phyloP scores from a whole-genome alignment of 2,329 filamentous ascomycete genomes.

The Sarocladium brachiariae region DNA sequence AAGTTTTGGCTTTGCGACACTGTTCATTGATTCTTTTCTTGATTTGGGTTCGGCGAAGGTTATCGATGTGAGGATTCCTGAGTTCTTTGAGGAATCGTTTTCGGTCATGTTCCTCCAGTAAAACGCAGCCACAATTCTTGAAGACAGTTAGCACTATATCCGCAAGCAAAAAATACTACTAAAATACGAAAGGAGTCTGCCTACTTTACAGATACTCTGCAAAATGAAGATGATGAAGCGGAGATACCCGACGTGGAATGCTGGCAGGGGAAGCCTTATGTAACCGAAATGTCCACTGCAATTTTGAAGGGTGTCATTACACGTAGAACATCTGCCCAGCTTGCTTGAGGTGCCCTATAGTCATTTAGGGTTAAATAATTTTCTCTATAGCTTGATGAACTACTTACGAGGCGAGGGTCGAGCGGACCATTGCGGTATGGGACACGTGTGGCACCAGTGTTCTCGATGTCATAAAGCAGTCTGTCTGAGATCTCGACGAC shows the following conservation, averaged over 20 bases:
- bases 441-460: slow-evolving; percentile 64
- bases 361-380: background rate
- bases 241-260: slow-evolving; percentile 93
- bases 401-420: slow-evolving; percentile 66
- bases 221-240: slow-evolving; percentile 88
- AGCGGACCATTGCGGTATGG: slow-evolving; percentile 79
- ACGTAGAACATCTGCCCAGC: slow-evolving; percentile 71
- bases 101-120: slow-evolving; percentile 75
- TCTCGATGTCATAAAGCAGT: slow-evolving; percentile 84
- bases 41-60: slow-evolving; percentile 73
- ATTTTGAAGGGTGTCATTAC: slow-evolving; percentile 69
- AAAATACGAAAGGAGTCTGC: too few species aligned
- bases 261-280: slow-evolving; percentile 81
- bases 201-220: slow-evolving; percentile 95
- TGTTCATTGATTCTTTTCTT: slow-evolving; percentile 84
- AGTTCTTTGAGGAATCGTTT: slow-evolving; percentile 73
- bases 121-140: slow-evolving; percentile 77
- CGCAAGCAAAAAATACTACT: too few species aligned
- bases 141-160: too few species aligned
- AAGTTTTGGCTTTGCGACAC: slow-evolving; percentile 79
- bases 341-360: slow-evolving; percentile 76
- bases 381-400: too few species aligned
- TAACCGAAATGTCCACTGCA: slow-evolving; percentile 97
- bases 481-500: slow-evolving; percentile 90
- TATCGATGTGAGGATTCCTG: slow-evolving; percentile 76